Evolutionary conservation across 306 rosid species (phyloP), one percentile per base, ranked within the genome.

Genomic region (Vigna reflexopilosa): DNA sequence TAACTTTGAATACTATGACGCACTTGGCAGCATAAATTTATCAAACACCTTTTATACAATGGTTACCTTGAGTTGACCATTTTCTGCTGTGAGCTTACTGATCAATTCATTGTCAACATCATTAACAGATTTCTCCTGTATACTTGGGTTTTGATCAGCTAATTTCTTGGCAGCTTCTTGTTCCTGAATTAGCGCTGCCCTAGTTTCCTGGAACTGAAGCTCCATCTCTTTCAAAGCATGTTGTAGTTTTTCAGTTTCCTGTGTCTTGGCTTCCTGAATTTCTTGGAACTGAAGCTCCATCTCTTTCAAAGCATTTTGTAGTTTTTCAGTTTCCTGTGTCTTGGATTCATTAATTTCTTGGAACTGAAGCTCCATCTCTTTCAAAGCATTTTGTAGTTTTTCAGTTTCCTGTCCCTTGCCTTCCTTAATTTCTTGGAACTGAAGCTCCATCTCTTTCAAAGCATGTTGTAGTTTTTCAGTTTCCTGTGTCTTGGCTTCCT

Each of bases 141-240:
- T 42, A 19, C 73, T 73, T 40, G 90, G 71, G 48, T 63, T 67
- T 76, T 73, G 82, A 70, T 80, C 93, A 73, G 78, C 83, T 9
- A 47, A 78, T 71, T 68, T 24, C 64, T 72, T 81, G 22, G 88
- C 83, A 73, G 81, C 90, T 40, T 87, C 91, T 9, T 78, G 87
- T 76, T 92, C 97, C 87, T 86, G 86, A 49, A 28, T 68, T 76
- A 85, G 91, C 20, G 78, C 71, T 48, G 77, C 80, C 81, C 85
- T 87, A 7, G 88, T 81, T 83, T 83, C 80, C 66, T 77, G 40
- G 32, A 82, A 17, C 28, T 72, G 82, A 32, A 57, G n/a, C 59
- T 82, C 81, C 74, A 76, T 82, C 72, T 89, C 94, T 57, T 57
- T 32, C 64, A 57, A 24, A 57, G 16, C 34, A 10, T 24, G 2